Base-by-base conservation (phyloP, 441 rosid species). In the Eruca vesicaria region DNA sequence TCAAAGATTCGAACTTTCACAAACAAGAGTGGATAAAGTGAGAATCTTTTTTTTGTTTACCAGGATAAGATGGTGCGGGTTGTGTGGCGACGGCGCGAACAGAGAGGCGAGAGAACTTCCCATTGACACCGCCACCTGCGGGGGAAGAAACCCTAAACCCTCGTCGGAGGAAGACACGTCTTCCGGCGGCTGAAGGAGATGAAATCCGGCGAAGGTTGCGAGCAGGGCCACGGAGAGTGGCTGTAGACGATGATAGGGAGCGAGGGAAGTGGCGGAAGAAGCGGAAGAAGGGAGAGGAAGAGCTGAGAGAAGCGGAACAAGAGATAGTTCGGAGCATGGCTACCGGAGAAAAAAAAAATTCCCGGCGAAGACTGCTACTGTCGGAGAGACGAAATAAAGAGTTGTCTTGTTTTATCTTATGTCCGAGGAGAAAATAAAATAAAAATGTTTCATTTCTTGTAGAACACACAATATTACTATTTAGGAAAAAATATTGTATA, bases 1-100 rank as follows among this genome's bases (percentile, higher is more conserved):
- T 1, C 50, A 41, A 41, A 38, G 15, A 41, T 41, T 41, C 50
- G 50, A 41, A 41, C 50, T 41, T 14, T 41, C 15, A 3, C 50
- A 41, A 14, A 41, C 50, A 41, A 41, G 48, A 16, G 56, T 16
- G 11, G 1, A 50, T 50, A 32, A 55, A 63, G 14, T 0, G 52
- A 56, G 14, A 29, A 20, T 31, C 59, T 64, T 38, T 29, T 35
- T 35, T 36, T 36, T n/a, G n/a, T n/a, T 62, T 12, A 20, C 28
- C 91, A 48, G 84, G 78, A 76, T 85, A 85, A 36, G 87, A 82
- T 15, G 78, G 83, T 12, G 85, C 73, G 0, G 90, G 71, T 52
- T 82, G 86, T 28, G 91, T 81, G 11, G 96, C 91, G 72, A 87
- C 74, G 68, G 95, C 91, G 55, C 86, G 87, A 4, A 77, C 7